Conservation (phyloP, 805 yeast genomes). For the Citeromyces matritensis region DNA sequence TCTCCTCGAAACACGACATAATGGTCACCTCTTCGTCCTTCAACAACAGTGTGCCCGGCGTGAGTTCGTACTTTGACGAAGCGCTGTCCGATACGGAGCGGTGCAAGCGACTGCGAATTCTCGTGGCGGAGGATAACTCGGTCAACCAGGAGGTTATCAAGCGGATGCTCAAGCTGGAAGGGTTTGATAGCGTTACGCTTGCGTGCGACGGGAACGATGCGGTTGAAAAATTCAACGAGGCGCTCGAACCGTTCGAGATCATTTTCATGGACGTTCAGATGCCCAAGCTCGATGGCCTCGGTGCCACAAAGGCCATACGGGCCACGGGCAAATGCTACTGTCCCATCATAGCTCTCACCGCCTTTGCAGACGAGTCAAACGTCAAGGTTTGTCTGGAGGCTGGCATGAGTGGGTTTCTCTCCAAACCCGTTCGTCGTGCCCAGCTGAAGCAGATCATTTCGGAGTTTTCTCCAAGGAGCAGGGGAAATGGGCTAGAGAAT, state of each 20-base stretch:
- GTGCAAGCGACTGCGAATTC: conserved; percentile 26
- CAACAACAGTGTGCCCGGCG: neutral
- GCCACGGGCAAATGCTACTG: conserved; percentile 38
- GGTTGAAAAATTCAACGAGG: conserved; percentile 42
- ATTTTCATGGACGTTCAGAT: conserved; percentile 94
- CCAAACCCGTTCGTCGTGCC: conserved; percentile 74
- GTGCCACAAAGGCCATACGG: conserved; percentile 67
- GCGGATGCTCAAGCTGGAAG: conserved; percentile 79
- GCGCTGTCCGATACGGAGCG: neutral
- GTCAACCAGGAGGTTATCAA: conserved; percentile 92
- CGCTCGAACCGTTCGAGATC: conserved; percentile 41
- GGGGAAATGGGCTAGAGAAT: too few relatives aligned
- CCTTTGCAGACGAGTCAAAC: conserved; percentile 88
- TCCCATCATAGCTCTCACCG: conserved; percentile 91
- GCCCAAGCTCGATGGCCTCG: conserved; percentile 94
- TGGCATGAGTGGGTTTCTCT: conserved; percentile 89
- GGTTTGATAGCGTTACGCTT: conserved; percentile 51
- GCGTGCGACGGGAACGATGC: conserved; percentile 93
- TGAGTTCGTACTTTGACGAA: neutral
- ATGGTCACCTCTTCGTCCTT: neutral
- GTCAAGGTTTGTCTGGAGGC: conserved; percentile 70
- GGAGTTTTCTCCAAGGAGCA: conserved; percentile 20
- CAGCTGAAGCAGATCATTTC: conserved; percentile 43
- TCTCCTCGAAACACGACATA: neutral
- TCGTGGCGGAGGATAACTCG: conserved; percentile 88